Percentiles rank a stretch among this genome's conserved stretches.
Evolutionary conservation across 2,329 filamentous ascomycete species (phyloP).

Genomic region (Xylariaceae sp.): DNA sequence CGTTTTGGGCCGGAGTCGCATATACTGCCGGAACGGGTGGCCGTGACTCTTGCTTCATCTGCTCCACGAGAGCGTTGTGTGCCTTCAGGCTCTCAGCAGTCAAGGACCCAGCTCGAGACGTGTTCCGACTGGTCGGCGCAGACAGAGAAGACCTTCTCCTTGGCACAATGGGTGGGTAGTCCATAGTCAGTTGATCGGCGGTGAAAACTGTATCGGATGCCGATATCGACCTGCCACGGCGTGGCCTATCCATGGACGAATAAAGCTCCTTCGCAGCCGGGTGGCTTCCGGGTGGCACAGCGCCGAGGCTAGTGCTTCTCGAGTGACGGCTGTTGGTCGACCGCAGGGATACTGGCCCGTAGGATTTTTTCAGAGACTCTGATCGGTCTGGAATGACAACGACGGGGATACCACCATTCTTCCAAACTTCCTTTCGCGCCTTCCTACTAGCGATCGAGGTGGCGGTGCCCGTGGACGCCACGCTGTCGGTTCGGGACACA

Average conservation of each 20-base stretch:
- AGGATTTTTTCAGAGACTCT: slow-evolving; percentile 45
- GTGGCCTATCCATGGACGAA: slow-evolving; percentile 39
- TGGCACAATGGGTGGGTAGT: slow-evolving; percentile 54
- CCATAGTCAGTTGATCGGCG: slow-evolving; percentile 51
- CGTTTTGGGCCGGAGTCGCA: slow-evolving; percentile 25
- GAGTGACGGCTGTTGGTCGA: slow-evolving; percentile 57
- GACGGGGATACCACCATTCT: slow-evolving; percentile 56
- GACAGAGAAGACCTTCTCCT: slow-evolving; percentile 56
- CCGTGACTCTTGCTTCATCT: slow-evolving; percentile 25
- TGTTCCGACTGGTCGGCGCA: slow-evolving; percentile 55
- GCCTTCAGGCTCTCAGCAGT: slow-evolving; percentile 54
- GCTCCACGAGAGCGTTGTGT: slow-evolving; percentile 41
- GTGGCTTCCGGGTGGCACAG: slow-evolving; percentile 39
- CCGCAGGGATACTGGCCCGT: slow-evolving; percentile 47
- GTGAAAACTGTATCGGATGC: slow-evolving; percentile 41
- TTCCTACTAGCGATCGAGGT: slow-evolving; percentile 49
- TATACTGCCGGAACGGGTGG: slow-evolving; percentile 26
- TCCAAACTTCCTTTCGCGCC: slow-evolving; percentile 54
- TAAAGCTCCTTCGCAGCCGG: slow-evolving; percentile 39
- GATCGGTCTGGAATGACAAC: slow-evolving; percentile 55
- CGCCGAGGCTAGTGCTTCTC: slow-evolving; percentile 47
- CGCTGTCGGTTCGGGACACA: slow-evolving; percentile 39
- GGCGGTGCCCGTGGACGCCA: slow-evolving; percentile 42
- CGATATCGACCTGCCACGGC: slow-evolving; percentile 39
- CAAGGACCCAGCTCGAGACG: slow-evolving; percentile 39